Conservation (phyloP, 495 filamentous ascomycete genomes). For the Articulospora tetracladia region DNA sequence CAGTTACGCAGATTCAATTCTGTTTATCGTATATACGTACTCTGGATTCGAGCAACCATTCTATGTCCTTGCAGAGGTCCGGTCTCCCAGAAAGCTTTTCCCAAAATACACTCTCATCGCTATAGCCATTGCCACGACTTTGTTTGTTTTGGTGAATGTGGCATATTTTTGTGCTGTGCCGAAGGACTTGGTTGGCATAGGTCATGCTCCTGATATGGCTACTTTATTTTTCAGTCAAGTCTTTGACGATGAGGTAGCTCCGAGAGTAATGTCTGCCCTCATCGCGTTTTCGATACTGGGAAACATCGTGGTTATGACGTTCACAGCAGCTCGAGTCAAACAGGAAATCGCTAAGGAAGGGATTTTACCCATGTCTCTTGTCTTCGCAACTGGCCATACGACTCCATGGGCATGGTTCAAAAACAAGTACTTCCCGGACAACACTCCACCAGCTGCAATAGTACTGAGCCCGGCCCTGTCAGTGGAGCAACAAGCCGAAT, state of each 20-base stretch:
- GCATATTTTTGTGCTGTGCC: slow-evolving; percentile 7
- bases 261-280: background rate
- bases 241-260: slow-evolving; percentile 1
- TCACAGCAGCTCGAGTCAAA: slow-evolving; percentile 46
- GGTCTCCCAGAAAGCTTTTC: slow-evolving; percentile 17
- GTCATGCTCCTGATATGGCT: slow-evolving; percentile 5
- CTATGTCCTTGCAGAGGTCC: slow-evolving; percentile 28
- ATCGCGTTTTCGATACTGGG: slow-evolving; percentile 16
- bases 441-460: background rate
- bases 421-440: slow-evolving; percentile 7
- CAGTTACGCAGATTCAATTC: background rate
- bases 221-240: slow-evolving; percentile 3
- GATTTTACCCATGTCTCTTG: slow-evolving; percentile 42
- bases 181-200: background rate
- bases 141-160: slow-evolving; percentile 19
- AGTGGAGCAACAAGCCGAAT: background rate
- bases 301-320: slow-evolving; percentile 38
- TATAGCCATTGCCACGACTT: slow-evolving; percentile 7
- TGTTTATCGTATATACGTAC: slow-evolving; percentile 23
- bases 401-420: slow-evolving; percentile 1
- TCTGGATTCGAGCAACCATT: slow-evolving; percentile 25
- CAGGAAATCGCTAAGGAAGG: slow-evolving; percentile 52
- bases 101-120: slow-evolving; percentile 14
- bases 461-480: background rate
- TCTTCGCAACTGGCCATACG: slow-evolving; percentile 33